Conservation (phyloP, 1,284 basidiomycete genomes). For the Athelia sp. region DNA sequence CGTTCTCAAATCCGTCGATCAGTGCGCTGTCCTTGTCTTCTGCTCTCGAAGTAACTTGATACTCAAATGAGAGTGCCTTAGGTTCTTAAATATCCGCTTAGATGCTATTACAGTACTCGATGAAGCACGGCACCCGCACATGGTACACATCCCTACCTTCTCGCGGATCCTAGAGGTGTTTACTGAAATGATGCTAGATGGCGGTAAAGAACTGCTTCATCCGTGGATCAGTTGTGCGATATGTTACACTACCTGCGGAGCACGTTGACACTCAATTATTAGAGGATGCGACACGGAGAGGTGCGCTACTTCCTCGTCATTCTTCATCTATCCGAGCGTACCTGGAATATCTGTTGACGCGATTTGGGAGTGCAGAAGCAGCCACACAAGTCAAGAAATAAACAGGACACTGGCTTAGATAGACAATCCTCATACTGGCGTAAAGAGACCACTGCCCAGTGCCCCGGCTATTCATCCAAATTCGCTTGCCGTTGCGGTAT, state of each 20-base stretch:
- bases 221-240: slow-evolving; percentile 95
- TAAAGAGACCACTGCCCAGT: too few relatives aligned
- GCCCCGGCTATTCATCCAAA: too few relatives aligned
- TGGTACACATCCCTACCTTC: slow-evolving; percentile 52
- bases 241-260: slow-evolving; percentile 90
- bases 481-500: too few relatives aligned
- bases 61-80: slow-evolving; percentile 23
- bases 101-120: slow-evolving; percentile 94
- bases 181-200: slow-evolving; percentile 56
- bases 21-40: slow-evolving; percentile 44
- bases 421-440: background rate
- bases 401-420: background rate
- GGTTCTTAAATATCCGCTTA: slow-evolving; percentile 96
- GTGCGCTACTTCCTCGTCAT: slow-evolving; percentile 37
- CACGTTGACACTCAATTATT: slow-evolving; percentile 94
- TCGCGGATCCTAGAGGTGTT: background rate
- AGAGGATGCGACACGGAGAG: slow-evolving; percentile 96
- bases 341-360: too few relatives aligned
- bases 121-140: slow-evolving; percentile 92
- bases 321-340: background rate
- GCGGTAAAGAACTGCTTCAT: slow-evolving; percentile 99
- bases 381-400: background rate
- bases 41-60: background rate
- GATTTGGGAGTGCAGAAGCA: background rate
- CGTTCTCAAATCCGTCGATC: slow-evolving; percentile 95